Base-by-base conservation (phyloP, 257 asterid species). In the Scutellaria minor region DNA sequence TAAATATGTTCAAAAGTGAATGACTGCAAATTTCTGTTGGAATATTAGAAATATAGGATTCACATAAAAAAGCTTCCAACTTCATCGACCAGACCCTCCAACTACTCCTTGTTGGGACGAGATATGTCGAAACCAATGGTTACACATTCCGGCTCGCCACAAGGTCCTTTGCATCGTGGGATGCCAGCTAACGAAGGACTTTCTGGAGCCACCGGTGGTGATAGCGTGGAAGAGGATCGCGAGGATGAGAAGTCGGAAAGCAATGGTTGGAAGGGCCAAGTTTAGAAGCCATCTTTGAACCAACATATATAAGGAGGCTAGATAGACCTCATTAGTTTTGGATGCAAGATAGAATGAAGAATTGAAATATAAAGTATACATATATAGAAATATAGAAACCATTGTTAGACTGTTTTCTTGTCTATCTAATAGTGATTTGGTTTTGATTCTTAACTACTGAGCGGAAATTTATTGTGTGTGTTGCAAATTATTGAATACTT, bases 41-140 rank as follows among this genome's bases (percentile, higher is more conserved):
- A 31, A 46, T 42, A 61, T 50, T 81, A 90, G 96, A 90, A 90
- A 75, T 88, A 80, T 63, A 86, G 96, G 70, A 83, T 90, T 27
- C 87, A 86, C 57, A 67, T 88, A 12, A 78, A 84, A 20, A 80
- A 75, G 83, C 70, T 80, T 39, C 61, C 84, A 39, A 20, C 45
- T 6, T 54, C 64, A 4, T 13, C 55, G 0, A 46, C 61, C 11
- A 69, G 70, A 0, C 40, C 77, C 14, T 20, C 68, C 7, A 55
- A 27, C 13, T 14, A 54, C 64, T 35, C 74, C n/a, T 71, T 67
- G 68, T 22, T 80, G 27, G 59, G 3, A 50, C 39, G 47, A 15
- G 73, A 68, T 9, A 4, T 45, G 14, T 44, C 47, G n/a, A 70
- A 57, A 40, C 59, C 74, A 7, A 14, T 35, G 57, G 56, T 8